Conservation (phyloP, 176 grass and related monocot species). For the Oryza officinalis region DNA sequence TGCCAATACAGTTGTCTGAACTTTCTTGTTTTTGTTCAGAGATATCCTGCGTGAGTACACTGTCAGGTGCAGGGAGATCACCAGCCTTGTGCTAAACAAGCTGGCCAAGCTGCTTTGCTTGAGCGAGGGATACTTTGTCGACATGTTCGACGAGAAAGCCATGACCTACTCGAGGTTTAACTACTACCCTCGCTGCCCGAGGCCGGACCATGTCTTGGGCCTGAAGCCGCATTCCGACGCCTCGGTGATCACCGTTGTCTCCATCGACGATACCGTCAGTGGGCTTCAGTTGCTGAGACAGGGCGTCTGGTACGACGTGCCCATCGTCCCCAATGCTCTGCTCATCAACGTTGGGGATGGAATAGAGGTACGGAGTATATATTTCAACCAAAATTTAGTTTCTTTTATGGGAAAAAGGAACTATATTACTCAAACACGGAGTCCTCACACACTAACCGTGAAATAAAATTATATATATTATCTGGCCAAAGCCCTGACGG, state of each 20-base stretch:
- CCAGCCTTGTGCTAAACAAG: not conserved
- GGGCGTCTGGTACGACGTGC: slow-evolving; percentile 48
- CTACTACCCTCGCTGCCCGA: slow-evolving; percentile 47
- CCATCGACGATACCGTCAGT: slow-evolving; percentile 41
- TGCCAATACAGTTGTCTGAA: not conserved
- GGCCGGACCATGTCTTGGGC: slow-evolving; percentile 50
- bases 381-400: no score
- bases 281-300: slow-evolving; percentile 47
- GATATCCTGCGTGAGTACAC: slow-evolving; percentile 40
- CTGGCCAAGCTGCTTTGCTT: slow-evolving; percentile 29
- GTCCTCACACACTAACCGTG: no score
- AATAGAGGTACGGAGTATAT: slow-evolving; percentile 44
- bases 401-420: no score
- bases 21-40: not conserved
- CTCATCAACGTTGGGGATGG: slow-evolving; percentile 47
- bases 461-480: no score
- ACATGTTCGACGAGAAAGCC: slow-evolving; percentile 31
- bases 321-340: slow-evolving; percentile 39
- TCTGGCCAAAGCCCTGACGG: no score
- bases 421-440: no score
- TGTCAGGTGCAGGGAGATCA: slow-evolving; percentile 29
- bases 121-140: slow-evolving; percentile 23
- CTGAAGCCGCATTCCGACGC: slow-evolving; percentile 54
- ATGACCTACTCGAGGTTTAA: slow-evolving; percentile 43
- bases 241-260: slow-evolving; percentile 41